These are phyloP conservation scores for Eurotiales sp. DNA, from an alignment of 2,329 filamentous ascomycete species.

Conservation along the genomic window DNA sequence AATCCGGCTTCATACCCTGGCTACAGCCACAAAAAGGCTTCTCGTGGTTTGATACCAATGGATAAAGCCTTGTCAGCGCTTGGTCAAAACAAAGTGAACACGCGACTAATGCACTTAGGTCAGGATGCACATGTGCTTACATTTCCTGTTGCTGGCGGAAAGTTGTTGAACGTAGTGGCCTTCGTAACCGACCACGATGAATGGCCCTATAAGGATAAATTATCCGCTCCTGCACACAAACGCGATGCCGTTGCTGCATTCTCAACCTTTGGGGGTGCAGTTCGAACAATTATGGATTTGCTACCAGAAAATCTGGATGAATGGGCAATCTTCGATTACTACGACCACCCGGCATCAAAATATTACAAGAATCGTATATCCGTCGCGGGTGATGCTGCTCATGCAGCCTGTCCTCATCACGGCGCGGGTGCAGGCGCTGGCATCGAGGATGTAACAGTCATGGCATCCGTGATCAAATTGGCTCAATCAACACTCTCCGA, in stretches of 20 bases:
- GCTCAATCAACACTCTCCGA: conserved; percentile 15
- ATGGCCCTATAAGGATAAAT: conserved; percentile 11
- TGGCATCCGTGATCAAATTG: conserved; percentile 47
- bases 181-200: conserved; percentile 7
- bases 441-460: conserved; percentile 30
- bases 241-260: conserved; percentile 42
- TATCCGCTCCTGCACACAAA: conserved; percentile 29
- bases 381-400: conserved; percentile 38
- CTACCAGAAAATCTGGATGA: conserved; percentile 16
- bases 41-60: conserved; percentile 49
- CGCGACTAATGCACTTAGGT: conserved; percentile 56
- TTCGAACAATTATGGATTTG: conserved; percentile 20
- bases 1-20: conserved; percentile 18
- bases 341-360: conserved; percentile 26
- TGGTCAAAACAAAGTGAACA: conserved; percentile 47
- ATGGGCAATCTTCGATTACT: conserved; percentile 34
- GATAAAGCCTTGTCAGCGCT: conserved; percentile 47
- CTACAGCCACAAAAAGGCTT: conserved; percentile 34
- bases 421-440: conserved; percentile 38
- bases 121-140: conserved; percentile 57
- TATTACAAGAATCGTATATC: conserved; percentile 27
- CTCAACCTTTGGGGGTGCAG: conserved; percentile 38
- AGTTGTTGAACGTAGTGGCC: conserved; percentile 11
- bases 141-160: conserved; percentile 51
- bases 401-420: conserved; percentile 36